phyloP scores from a whole-genome alignment of 441 rosid genomes.

The Gossypium davidsonii region DNA sequence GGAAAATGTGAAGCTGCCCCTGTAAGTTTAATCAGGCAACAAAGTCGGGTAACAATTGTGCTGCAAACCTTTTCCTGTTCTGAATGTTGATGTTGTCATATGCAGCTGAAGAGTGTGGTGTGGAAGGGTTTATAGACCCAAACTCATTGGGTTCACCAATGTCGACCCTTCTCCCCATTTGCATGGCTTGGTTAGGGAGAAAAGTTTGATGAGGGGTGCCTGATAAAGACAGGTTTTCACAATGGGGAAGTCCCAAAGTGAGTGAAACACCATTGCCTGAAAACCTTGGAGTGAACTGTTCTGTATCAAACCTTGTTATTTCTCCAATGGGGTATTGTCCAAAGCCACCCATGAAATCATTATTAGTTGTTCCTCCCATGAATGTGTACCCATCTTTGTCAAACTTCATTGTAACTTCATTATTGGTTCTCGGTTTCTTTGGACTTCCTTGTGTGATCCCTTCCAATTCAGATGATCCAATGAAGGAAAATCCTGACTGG shows the following conservation, averaged over 20 bases:
- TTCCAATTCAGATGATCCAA: conserved; percentile 63
- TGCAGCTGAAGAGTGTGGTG: conserved; percentile 64
- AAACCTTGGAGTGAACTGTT: conserved; percentile 66
- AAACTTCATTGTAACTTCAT: conserved; percentile 49
- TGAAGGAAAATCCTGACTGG: conserved; percentile 52
- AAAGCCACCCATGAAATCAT: conserved; percentile 68
- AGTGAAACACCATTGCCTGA: conserved; percentile 86
- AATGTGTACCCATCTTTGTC: conserved; percentile 72
- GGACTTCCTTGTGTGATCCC: conserved; percentile 74
- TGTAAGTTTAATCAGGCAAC: conserved; percentile 44
- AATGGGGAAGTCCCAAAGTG: conserved; percentile 82
- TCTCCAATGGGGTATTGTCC: conserved; percentile 90
- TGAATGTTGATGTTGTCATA: conserved; percentile 70
- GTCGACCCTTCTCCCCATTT: conserved; percentile 65
- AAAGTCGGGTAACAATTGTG: conserved; percentile 80
- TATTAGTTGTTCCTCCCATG: conserved; percentile 51
- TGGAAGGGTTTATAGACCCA: conserved; percentile 41
- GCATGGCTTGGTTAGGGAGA: conserved; percentile 74
- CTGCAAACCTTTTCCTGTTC: conserved; percentile 79
- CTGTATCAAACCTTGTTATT: conserved; percentile 75
- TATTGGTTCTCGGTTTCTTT: conserved; percentile 52
- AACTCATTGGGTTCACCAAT: conserved; percentile 61
- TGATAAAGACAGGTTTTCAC: conserved; percentile 68
- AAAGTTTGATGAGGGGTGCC: conserved; percentile 57
- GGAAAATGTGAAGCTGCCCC: neutral